These are phyloP conservation scores for Selenicereus undatus DNA, from an alignment of 148 eudicot species.

Conservation along the genomic window DNA sequence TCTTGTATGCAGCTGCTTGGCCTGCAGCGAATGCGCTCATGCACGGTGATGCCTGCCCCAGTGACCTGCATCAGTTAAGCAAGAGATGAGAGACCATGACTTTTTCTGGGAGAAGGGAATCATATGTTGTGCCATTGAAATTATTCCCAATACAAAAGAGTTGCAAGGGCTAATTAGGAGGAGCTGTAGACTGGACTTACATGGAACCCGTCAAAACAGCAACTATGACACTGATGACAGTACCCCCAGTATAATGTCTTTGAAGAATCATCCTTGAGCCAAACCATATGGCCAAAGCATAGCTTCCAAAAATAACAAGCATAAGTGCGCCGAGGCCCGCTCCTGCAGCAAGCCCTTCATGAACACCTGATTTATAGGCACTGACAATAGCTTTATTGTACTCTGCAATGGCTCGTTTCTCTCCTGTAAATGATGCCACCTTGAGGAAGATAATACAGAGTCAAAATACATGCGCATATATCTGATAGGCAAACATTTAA, in stretches of 20 bases:
- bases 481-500: neutral
- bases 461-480: neutral
- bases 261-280: neutral
- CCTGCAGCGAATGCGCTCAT: conserved; percentile 50
- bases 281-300: neutral
- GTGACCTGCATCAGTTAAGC: conserved; percentile 31
- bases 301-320: neutral
- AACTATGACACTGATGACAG: neutral
- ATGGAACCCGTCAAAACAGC: conserved; percentile 5
- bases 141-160: neutral
- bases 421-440: conserved; percentile 4
- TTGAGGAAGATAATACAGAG: neutral
- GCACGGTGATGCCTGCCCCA: conserved; percentile 48
- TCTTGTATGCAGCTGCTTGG: conserved; percentile 55
- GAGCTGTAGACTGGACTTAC: neutral
- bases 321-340: neutral
- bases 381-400: neutral
- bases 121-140: neutral
- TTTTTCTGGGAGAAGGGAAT: neutral
- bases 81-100: neutral
- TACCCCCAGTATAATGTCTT: conserved; percentile 2
- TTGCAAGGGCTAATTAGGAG: neutral
- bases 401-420: neutral
- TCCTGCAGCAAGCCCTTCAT: neutral
- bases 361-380: conserved; percentile 1